Conservation (phyloP, 1,139 yeast genomes). For the Hyphopichia khmerensis region DNA sequence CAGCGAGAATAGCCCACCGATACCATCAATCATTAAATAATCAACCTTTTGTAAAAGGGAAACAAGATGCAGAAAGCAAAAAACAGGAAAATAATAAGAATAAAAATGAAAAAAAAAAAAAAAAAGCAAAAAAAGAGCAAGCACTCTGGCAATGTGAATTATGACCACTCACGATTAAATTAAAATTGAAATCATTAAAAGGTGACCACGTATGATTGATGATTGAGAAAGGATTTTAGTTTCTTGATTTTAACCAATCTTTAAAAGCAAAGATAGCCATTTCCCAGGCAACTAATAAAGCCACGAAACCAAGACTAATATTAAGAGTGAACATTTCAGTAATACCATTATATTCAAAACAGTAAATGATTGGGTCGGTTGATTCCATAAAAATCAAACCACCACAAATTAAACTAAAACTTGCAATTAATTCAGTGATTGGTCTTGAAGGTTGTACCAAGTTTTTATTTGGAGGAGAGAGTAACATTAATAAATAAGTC, state of each 20-base stretch:
- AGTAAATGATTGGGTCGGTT: slow-evolving; percentile 78
- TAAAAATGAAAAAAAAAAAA: no score
- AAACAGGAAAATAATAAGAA: not conserved
- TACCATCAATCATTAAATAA: not conserved
- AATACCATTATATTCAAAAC: slow-evolving; percentile 81
- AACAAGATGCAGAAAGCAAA: not conserved
- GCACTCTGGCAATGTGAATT: no score
- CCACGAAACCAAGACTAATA: slow-evolving; percentile 73
- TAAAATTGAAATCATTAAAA: not conserved
- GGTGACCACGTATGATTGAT: not conserved
- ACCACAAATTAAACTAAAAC: slow-evolving; percentile 81
- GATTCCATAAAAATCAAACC: slow-evolving; percentile 92
- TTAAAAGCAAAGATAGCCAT: slow-evolving; percentile 69
- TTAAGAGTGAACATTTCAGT: slow-evolving; percentile 91
- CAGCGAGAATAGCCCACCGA: no score
- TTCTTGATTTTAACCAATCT: slow-evolving; percentile 36
- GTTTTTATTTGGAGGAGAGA: slow-evolving; percentile 42
- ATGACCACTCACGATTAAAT: no score
- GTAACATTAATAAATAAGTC: slow-evolving; percentile 61
- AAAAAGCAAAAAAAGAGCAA: no score
- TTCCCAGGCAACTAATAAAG: slow-evolving; percentile 89
- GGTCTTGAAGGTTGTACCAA: slow-evolving; percentile 58
- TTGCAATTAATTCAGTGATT: slow-evolving; percentile 74
- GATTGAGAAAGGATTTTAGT: not conserved
- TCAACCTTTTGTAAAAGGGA: not conserved